phyloP scores from a whole-genome alignment of 495 filamentous ascomycete genomes.

The Geopyxis carbonaria region DNA sequence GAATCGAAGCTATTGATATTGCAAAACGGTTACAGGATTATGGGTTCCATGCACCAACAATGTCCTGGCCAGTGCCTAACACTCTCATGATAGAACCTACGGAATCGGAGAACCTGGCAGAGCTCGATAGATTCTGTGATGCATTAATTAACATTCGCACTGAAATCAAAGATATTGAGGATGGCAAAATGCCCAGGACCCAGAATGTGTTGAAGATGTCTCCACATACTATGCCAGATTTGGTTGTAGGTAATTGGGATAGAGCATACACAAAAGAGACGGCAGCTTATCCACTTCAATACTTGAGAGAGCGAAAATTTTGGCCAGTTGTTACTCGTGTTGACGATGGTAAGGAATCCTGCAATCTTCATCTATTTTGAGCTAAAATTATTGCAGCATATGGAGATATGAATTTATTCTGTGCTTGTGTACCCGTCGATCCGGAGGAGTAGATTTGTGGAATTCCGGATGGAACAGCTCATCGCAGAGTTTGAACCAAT shows the following conservation, averaged over 20 bases:
- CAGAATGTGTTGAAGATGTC: slow-evolving; percentile 88
- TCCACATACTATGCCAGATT: slow-evolving; percentile 72
- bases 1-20: slow-evolving; percentile 88
- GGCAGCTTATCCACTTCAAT: slow-evolving; percentile 78
- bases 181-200: slow-evolving; percentile 56
- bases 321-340: slow-evolving; percentile 84
- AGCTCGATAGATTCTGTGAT: slow-evolving; percentile 89
- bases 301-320: slow-evolving; percentile 91
- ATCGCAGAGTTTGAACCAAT: no score
- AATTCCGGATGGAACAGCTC: slow-evolving; percentile 4
- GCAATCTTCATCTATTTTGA: slow-evolving; percentile 2
- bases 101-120: slow-evolving; percentile 81
- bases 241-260: slow-evolving; percentile 56
- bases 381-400: slow-evolving; percentile 44
- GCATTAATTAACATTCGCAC: slow-evolving; percentile 74
- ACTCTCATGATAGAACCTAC: slow-evolving; percentile 99
- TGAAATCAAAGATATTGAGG: slow-evolving; percentile 75
- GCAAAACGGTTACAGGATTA: slow-evolving; percentile 97
- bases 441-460: slow-evolving; percentile 27
- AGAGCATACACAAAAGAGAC: slow-evolving; percentile 61
- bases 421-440: slow-evolving; percentile 80
- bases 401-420: slow-evolving; percentile 87
- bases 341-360: slow-evolving; percentile 57
- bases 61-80: slow-evolving; percentile 93
- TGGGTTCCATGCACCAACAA: slow-evolving; percentile 95